Conservation (phyloP, 169 alveolate species). For the Plasmodium vinckei region DNA sequence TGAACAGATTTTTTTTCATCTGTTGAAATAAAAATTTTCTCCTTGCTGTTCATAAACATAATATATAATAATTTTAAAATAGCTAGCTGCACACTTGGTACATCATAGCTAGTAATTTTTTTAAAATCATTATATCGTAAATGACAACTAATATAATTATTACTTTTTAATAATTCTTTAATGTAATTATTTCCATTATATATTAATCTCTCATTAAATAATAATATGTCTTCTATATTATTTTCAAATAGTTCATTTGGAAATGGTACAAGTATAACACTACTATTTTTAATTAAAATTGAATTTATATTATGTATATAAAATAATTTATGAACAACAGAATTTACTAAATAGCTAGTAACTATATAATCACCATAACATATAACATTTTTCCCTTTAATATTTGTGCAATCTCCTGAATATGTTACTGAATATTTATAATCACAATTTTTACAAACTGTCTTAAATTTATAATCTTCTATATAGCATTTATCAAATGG, state of each 20-base stretch:
- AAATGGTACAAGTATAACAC: conserved; percentile 68
- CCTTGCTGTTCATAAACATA: conserved; percentile 30
- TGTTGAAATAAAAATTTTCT: conserved; percentile 39
- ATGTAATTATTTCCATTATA: conserved; percentile 31
- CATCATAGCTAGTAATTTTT: conserved; percentile 28
- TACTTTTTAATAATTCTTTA: conserved; percentile 17
- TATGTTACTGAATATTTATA: conserved; percentile 55
- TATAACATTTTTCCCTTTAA: conserved; percentile 29
- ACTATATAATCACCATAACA: conserved; percentile 24
- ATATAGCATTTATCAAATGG: conserved; percentile 24
- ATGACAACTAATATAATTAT: conserved; percentile 56
- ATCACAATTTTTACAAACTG: conserved; percentile 30
- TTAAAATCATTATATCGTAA: conserved; percentile 58
- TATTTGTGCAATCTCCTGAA: conserved; percentile 63
- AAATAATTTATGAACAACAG: conserved; percentile 15
- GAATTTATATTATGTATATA: conserved; percentile 9
- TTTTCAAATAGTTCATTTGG: conserved; percentile 36
- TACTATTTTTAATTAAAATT: conserved; percentile 41
- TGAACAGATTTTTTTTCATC: conserved; percentile 46
- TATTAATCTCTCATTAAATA: conserved; percentile 40
- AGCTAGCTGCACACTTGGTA: conserved; percentile 30
- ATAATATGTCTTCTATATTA: conserved; percentile 67
- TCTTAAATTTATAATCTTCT: conserved; percentile 9
- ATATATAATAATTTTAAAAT: conserved; percentile 49
- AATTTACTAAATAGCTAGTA: conserved; percentile 36